phyloP scores from a whole-genome alignment of 345 rosid species.

The Melaleuca quinquenervia region DNA sequence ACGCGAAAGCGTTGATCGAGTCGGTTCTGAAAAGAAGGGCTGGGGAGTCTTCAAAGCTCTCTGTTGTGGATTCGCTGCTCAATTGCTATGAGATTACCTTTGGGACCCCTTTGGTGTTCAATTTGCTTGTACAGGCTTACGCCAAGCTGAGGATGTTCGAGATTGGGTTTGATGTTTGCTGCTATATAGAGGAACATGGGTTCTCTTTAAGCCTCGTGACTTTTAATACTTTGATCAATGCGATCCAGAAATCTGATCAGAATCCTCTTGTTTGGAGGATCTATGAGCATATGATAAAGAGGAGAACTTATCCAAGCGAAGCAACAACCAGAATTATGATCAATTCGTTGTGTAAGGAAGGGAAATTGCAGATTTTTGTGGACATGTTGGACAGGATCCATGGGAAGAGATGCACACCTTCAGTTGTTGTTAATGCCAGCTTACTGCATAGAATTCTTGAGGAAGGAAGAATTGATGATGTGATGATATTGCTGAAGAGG shows the following conservation, averaged over 20 bases:
- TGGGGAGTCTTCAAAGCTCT: slow-evolving; percentile 4
- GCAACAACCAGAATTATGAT: slow-evolving; percentile 35
- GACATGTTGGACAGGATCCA: slow-evolving; percentile 51
- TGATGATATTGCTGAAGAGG: slow-evolving; percentile 46
- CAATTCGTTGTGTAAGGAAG: slow-evolving; percentile 62
- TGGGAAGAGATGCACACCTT: slow-evolving; percentile 60
- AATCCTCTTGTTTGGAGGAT: slow-evolving; percentile 49
- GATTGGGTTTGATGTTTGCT: slow-evolving; percentile 47
- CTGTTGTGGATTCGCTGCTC: slow-evolving; percentile 40
- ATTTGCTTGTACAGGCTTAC: slow-evolving; percentile 54
- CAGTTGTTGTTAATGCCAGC: slow-evolving; percentile 46
- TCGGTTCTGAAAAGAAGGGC: slow-evolving; percentile 31
- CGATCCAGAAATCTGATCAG: slow-evolving; percentile 41
- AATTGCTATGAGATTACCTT: slow-evolving; percentile 19
- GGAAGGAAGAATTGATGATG: slow-evolving; percentile 34
- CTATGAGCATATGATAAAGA: slow-evolving; percentile 47
- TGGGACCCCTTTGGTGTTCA: slow-evolving; percentile 50
- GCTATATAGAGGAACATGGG: slow-evolving; percentile 33
- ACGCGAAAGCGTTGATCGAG: slow-evolving; percentile 56
- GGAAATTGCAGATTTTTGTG: slow-evolving; percentile 36
- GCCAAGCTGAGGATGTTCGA: slow-evolving; percentile 52
- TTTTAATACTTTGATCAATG: slow-evolving; percentile 48
- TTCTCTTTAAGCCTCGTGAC: slow-evolving; percentile 38
- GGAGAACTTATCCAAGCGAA: slow-evolving; percentile 42
- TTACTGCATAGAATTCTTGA: slow-evolving; percentile 42